Evolutionary conservation across 345 rosid genomes (phyloP).

Genomic region (Cochlearia excelsa): DNA sequence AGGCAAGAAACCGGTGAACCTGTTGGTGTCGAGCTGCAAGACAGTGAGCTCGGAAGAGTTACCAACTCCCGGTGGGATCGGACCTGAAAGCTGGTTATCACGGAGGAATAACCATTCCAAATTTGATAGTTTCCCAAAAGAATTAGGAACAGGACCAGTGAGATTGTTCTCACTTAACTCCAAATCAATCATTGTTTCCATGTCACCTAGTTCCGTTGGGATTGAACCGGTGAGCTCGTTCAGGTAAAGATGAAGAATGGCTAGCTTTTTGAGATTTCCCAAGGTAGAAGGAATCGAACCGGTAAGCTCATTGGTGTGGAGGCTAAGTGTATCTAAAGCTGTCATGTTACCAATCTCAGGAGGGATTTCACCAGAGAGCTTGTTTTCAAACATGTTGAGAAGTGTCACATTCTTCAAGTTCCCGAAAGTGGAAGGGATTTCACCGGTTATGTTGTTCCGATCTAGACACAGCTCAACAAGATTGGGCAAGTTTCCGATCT

Average conservation of each 20-base stretch:
- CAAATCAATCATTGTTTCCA: constrained; percentile 29
- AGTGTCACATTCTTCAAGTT: constrained; percentile 33
- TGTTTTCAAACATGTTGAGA: constrained; percentile 27
- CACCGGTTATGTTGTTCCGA: constrained; percentile 35
- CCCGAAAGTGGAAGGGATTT: constrained; percentile 39
- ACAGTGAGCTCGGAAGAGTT: constrained; percentile 33
- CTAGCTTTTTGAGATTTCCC: constrained; percentile 25
- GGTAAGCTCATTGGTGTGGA: constrained; percentile 31
- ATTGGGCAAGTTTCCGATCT: constrained; percentile 37
- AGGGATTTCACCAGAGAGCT: constrained; percentile 33
- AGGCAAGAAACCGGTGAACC: constrained; percentile 41
- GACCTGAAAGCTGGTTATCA: constrained; percentile 39
- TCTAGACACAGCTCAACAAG: constrained; percentile 41
- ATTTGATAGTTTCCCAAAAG: constrained; percentile 20
- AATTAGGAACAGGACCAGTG: constrained; percentile 31
- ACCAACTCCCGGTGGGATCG: constrained; percentile 39
- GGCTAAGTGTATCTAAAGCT: constrained; percentile 26
- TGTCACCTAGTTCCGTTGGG: constrained; percentile 24
- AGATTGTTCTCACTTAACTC: constrained; percentile 33
- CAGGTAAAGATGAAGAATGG: constrained; percentile 25
- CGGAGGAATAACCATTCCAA: constrained; percentile 32
- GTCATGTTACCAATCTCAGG: constrained; percentile 35
- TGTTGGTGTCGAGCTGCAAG: constrained; percentile 41
- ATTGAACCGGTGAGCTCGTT: constrained; percentile 27
- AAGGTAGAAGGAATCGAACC: constrained; percentile 34